These are phyloP conservation scores for Hypoxylon subgilvum DNA, from an alignment of 495 filamentous ascomycete genomes.

Conservation along the genomic window DNA sequence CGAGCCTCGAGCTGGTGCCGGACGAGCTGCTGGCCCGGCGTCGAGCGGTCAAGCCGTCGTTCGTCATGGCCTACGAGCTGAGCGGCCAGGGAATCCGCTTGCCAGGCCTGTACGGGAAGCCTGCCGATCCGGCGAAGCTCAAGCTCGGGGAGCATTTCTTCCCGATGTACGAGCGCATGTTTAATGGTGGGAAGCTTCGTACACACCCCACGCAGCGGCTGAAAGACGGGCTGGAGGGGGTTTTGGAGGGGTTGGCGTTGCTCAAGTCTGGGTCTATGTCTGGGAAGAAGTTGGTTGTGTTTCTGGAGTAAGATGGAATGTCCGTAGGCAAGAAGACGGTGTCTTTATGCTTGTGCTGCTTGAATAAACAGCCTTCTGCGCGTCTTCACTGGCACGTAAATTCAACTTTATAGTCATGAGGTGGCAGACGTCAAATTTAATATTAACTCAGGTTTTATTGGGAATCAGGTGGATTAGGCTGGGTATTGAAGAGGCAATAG, in stretches of 20 bases:
- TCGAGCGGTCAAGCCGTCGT: slow-evolving; percentile 36
- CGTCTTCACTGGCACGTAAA: too few relatives aligned
- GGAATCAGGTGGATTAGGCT: too few relatives aligned
- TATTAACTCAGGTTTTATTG: too few relatives aligned
- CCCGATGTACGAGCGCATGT: not conserved
- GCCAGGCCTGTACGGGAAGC: slow-evolving; percentile 35
- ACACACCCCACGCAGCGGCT: not conserved
- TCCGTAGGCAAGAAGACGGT: too few relatives aligned
- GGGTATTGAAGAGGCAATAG: too few relatives aligned
- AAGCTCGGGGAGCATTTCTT: not conserved
- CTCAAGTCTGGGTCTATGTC: not conserved
- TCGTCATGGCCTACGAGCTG: slow-evolving; percentile 40
- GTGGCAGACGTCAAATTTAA: too few relatives aligned
- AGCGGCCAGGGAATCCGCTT: slow-evolving; percentile 38
- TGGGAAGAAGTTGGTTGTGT: not conserved
- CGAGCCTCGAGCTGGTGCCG: slow-evolving; percentile 46
- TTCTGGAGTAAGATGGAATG: not conserved
- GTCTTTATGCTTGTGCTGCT: too few relatives aligned
- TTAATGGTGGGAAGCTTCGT: not conserved
- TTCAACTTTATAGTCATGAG: too few relatives aligned
- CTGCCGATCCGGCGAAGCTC: slow-evolving; percentile 20
- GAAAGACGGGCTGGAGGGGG: not conserved
- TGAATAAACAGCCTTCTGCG: too few relatives aligned
- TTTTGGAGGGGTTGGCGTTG: not conserved
- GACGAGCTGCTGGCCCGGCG: slow-evolving; percentile 11